Base-by-base conservation (phyloP, 139 green algal species). In the Coelastrella sp. region DNA sequence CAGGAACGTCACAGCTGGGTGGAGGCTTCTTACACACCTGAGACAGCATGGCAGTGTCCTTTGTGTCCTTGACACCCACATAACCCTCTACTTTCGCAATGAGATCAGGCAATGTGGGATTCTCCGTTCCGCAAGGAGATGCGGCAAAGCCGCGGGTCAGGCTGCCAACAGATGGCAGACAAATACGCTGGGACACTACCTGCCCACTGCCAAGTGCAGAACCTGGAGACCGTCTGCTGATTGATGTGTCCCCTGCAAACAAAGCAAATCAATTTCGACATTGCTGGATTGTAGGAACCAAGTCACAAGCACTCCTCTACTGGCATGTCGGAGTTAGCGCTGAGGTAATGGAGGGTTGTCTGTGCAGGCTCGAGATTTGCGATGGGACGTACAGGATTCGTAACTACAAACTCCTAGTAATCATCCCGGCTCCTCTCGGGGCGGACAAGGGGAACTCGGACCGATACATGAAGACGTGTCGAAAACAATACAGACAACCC, bases 41-140 rank as follows among this genome's bases (percentile, higher is more conserved):
- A 10, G 84, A 88, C 35, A 88, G 68, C 17, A 81, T 49, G 19
- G 65, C 68, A 57, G 84, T 80, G 35, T 88, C 84, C 27, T 58
- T 75, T 22, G 65, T 56, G 49, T 59, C 68, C 68, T 76, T 88
- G 25, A 70, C 19, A 12, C 17, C 84, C 4, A 68, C 84, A 76
- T 56, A 88, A 19, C 20, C 25, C 84, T 61, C 17, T 14, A 88
- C 84, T 59, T 88, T 59, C 4, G 68, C 35, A 12, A 88, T n/a
- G 0, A 88, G 65, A 22, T 88, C 84, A 60, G 24, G 7, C 61
- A 81, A n/a, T 57, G 66, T 73, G 8, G 66, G 15, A 19, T 9
- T 12, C 7, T 61, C 74, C 6, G 74, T 19, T 35, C 70, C 70
- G 19, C 63, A 78, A 20, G 65, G 25, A 9, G 82, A 87, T 25